phyloP scores from a whole-genome alignment of 2,329 filamentous ascomycete species.

The Amphichorda felina region DNA sequence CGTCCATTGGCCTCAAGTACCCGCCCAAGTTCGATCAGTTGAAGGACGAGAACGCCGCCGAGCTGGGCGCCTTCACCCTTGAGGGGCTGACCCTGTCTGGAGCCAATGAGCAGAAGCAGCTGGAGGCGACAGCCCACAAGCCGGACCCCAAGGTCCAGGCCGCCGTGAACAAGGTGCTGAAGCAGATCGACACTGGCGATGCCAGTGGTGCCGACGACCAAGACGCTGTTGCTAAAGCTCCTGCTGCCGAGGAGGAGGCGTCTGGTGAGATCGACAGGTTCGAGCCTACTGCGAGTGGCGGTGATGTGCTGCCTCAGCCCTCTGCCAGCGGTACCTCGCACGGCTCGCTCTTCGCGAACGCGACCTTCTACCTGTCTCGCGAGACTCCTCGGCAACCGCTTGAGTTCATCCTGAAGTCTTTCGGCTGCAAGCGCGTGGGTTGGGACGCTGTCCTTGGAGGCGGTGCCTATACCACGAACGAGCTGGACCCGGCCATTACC shows the following conservation, averaged over 20 bases:
- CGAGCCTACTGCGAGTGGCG: conserved; percentile 69
- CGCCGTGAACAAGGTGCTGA: conserved; percentile 57
- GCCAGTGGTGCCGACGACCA: conserved; percentile 21
- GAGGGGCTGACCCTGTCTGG: conserved; percentile 58
- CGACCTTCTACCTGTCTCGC: conserved; percentile 85
- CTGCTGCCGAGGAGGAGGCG: conserved; percentile 34
- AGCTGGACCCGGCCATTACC: conserved; percentile 79
- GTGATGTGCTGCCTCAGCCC: conserved; percentile 79
- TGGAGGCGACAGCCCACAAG: conserved; percentile 32
- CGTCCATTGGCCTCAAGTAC: conserved; percentile 81
- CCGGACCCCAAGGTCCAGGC: conserved; percentile 52
- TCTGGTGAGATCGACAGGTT: conserved; percentile 78
- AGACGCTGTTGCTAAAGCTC: conserved; percentile 28
- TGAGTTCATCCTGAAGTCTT: conserved; percentile 86
- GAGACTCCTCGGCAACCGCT: conserved; percentile 84
- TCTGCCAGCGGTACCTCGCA: conserved; percentile 51
- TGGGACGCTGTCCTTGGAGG: conserved; percentile 89
- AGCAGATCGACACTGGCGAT: conserved; percentile 43
- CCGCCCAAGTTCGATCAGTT: conserved; percentile 83
- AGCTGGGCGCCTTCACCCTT: conserved; percentile 82
- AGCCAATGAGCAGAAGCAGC: conserved; percentile 39
- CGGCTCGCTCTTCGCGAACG: conserved; percentile 71
- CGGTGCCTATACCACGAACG: conserved; percentile 83
- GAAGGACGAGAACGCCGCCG: conserved; percentile 82
- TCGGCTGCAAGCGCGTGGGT: conserved; percentile 90